A percentile compares a stretch with the other conserved stretches of the same genome.
phyloP scores from a whole-genome alignment of 2,329 filamentous ascomycete genomes.

The Cladophialophora psammophila region DNA sequence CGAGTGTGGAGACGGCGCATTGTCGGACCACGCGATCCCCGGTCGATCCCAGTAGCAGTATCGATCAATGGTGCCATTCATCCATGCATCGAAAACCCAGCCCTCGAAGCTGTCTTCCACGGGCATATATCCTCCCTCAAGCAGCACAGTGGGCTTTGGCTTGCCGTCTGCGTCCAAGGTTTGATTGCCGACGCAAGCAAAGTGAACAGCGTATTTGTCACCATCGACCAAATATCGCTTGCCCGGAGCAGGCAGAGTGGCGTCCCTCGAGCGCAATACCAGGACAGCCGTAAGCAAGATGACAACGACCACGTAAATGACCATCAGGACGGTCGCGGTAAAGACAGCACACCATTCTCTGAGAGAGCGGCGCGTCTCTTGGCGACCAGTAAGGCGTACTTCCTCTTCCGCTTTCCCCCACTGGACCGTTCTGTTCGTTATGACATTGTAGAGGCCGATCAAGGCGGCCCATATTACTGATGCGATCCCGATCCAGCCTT shows the following conservation, averaged over 20 bases:
- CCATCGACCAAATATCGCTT: constrained; percentile 80
- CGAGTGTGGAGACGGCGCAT: constrained; percentile 90
- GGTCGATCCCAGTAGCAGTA: constrained; percentile 98
- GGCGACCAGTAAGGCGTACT: constrained; percentile 85
- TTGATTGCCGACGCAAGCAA: constrained; percentile 80
- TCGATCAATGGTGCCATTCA: constrained; percentile 81
- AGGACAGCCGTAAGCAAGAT: constrained; percentile 81
- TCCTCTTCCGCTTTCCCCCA: constrained; percentile 96
- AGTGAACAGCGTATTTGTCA: constrained; percentile 83
- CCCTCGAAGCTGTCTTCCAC: constrained; percentile 80
- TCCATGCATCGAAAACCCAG: constrained; percentile 76
- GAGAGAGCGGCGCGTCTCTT: constrained; percentile 82
- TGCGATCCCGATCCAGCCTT: constrained; percentile 88
- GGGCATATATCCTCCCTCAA: constrained; percentile 83
- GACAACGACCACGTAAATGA: constrained; percentile 69
- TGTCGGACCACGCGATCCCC: constrained; percentile 86
- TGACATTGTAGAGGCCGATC: constrained; percentile 78
- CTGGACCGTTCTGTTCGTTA: constrained; percentile 80
- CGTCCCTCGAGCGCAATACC: constrained; percentile 79
- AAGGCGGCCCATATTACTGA: constrained; percentile 84
- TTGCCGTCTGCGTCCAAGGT: constrained; percentile 63
- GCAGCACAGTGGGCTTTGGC: constrained; percentile 76
- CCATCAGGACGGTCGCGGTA: constrained; percentile 73
- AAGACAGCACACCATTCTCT: constrained; percentile 85
- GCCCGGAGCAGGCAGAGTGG: constrained; percentile 75